These are phyloP conservation scores for Lathyrus tuberosus DNA, from an alignment of 306 rosid species.

Conservation along the genomic window DNA sequence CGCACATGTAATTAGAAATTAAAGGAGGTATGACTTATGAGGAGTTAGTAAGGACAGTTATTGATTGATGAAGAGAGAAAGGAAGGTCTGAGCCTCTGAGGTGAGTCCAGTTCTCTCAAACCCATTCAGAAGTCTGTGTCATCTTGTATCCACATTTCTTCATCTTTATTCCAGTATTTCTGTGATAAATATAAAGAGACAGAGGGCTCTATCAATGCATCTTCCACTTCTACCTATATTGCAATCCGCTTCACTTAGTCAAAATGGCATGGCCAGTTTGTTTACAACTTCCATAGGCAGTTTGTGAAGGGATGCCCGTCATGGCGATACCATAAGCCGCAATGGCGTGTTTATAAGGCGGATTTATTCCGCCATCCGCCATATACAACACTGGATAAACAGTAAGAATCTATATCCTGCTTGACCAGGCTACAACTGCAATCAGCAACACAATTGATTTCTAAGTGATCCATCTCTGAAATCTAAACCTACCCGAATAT, in stretches of 20 bases:
- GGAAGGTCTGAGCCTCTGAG: background rate
- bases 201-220: background rate
- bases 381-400: background rate
- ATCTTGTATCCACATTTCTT: background rate
- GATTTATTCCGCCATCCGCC: too few species aligned
- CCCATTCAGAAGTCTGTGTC: background rate
- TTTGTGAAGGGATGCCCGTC: too few species aligned
- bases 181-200: background rate
- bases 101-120: background rate
- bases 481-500: conserved; percentile 2
- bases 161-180: background rate
- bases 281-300: too few species aligned
- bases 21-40: background rate
- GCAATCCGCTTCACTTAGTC: too few species aligned
- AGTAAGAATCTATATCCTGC: background rate
- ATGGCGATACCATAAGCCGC: too few species aligned
- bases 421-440: background rate
- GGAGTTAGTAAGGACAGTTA: background rate
- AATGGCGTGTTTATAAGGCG: too few species aligned
- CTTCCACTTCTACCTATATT: background rate
- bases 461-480: conserved; percentile 11
- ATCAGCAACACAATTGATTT: conserved; percentile 7
- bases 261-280: accelerated
- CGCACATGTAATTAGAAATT: background rate
- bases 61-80: background rate